Base-by-base conservation (phyloP, 1,284 basidiomycete genomes). In the Sporisorium graminicola region DNA sequence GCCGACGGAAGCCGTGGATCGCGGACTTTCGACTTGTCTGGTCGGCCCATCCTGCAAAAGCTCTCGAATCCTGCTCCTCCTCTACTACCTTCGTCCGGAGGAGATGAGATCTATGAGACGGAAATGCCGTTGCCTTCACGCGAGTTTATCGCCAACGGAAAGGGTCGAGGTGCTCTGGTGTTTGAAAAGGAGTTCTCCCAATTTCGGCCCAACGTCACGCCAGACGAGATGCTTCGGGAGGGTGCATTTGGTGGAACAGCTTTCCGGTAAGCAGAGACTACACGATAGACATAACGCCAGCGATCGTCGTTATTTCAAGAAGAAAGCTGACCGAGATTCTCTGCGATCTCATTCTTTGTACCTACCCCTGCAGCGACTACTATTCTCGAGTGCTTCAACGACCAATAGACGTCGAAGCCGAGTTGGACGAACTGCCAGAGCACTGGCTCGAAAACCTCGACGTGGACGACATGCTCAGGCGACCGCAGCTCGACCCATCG, bases 141-240 rank as follows among this genome's bases (percentile, higher is more conserved):
- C 2, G 54, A 70, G 27, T 37, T 50, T 20, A 29, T 69, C 7
- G 29, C 22, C 9, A 26, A 40, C 7, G 72, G 74, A 18, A 64
- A 59, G 29, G 70, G 71, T 13, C 80, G 84, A 58, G 87, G 87
- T 13, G 82, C 77, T 7, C 54, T 88, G 43, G 24, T 85, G 0
- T 88, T 88, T 65, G 85, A 88, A 51, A 81, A 86, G 1, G 72
- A 85, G 24, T 87, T 83, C 33, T 58, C 65, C 1, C 68, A 74
- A 31, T 88, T 88, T 70, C 85, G 80, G 35, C 87, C 87, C 10
- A 88, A 88, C 70, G 58, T 88, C 22, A 88, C 87, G 1, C 88
- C 88, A 0, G 84, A 86, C 50, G 87, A 88, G 75, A 86, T 88
- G 80, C 85, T 88, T 29, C 63, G 73, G 12, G 86, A 85, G 0